Conservation (phyloP, 1,284 basidiomycete genomes). For the Rhizopogon parksii region DNA sequence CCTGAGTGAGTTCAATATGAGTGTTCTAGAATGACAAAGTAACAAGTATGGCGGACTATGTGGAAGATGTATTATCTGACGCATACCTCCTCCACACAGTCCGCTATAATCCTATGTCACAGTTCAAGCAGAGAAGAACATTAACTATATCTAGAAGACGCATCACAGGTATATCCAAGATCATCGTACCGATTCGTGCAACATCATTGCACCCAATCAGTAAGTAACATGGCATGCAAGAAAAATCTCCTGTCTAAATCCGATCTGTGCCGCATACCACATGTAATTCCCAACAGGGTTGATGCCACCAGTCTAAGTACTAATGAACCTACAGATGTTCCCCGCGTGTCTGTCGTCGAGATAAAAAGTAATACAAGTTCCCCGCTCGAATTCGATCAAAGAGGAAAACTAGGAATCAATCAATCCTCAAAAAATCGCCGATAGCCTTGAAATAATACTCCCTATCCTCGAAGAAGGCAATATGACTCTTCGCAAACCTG, state of each 20-base stretch:
- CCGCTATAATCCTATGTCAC: too few relatives aligned
- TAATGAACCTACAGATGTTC: neutral
- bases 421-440: constrained; percentile 11
- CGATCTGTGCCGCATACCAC: too few relatives aligned
- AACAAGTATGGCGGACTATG: constrained; percentile 42
- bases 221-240: too few relatives aligned
- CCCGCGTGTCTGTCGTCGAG: neutral
- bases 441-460: constrained; percentile 19
- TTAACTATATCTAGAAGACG: too few relatives aligned
- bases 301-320: too few relatives aligned
- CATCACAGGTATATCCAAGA: too few relatives aligned
- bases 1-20: constrained; percentile 30
- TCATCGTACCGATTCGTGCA: too few relatives aligned
- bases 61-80: constrained; percentile 29
- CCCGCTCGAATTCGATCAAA: neutral
- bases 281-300: too few relatives aligned
- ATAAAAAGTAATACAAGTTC: neutral
- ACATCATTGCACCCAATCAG: too few relatives aligned
- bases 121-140: too few relatives aligned
- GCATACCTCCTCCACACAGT: too few relatives aligned
- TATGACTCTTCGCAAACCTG: constrained; percentile 26
- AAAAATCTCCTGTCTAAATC: too few relatives aligned
- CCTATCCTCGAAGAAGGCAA: constrained; percentile 26
- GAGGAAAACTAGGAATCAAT: neutral
- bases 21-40: neutral